These are phyloP conservation scores for Lycium barbarum DNA, from an alignment of 257 asterid genomes.

Conservation along the genomic window DNA sequence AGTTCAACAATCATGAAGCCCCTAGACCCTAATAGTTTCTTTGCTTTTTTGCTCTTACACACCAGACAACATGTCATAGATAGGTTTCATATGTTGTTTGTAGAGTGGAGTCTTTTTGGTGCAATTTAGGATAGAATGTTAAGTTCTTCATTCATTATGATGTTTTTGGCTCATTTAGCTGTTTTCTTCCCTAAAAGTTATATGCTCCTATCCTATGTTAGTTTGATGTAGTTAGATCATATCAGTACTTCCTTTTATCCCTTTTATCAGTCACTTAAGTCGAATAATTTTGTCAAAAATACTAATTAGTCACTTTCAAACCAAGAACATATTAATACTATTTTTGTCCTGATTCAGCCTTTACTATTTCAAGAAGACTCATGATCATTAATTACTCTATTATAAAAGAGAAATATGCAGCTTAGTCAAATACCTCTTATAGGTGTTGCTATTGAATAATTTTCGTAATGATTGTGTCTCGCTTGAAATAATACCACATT, in stretches of 20 bases:
- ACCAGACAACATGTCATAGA: neutral
- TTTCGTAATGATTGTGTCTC: neutral
- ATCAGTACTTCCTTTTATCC: neutral
- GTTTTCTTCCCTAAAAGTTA: neutral
- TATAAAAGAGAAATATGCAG: neutral
- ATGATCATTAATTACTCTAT: neutral
- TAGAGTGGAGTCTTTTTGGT: neutral
- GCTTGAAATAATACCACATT: conserved; percentile 12
- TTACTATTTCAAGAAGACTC: neutral
- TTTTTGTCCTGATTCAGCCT: neutral
- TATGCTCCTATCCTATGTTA: neutral
- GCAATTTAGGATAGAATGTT: neutral
- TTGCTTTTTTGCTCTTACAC: conserved; percentile 14
- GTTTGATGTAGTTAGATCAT: neutral
- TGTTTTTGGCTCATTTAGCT: neutral
- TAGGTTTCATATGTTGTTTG: neutral
- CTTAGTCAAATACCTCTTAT: conserved; percentile 15
- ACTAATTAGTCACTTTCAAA: neutral
- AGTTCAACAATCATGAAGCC: neutral
- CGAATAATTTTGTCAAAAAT: too few relatives aligned
- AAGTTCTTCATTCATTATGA: neutral
- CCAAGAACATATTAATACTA: neutral
- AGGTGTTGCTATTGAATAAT: neutral
- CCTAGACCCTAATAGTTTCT: neutral
- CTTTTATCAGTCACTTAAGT: neutral